Conservation (phyloP, 179 eudicot species). For the Silene noctiflora region DNA sequence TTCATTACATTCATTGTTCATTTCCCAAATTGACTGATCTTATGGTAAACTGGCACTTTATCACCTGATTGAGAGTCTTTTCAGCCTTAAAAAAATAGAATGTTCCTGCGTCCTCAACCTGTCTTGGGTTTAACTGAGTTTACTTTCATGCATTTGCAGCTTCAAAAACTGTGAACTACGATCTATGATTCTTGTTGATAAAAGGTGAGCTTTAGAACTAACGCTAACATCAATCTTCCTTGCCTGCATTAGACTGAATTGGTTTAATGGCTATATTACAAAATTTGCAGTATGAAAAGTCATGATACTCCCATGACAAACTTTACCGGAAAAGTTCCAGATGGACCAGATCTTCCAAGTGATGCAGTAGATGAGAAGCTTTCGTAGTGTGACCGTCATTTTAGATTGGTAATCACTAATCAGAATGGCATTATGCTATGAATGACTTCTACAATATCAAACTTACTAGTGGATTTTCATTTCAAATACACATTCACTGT, state of each 20-base stretch:
- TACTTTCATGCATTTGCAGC: conserved; percentile 29
- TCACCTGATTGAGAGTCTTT: not conserved
- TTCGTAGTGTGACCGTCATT: conserved; percentile 12
- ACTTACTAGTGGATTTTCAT: not conserved
- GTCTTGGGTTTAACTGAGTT: conserved; percentile 7
- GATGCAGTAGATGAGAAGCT: conserved; percentile 40
- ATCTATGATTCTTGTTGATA: conserved; percentile 42
- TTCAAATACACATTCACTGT: not conserved
- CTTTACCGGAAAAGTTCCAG: conserved; percentile 65
- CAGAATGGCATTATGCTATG: conserved; percentile 1
- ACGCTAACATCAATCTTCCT: not conserved
- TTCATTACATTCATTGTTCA: not conserved
- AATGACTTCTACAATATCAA: not conserved
- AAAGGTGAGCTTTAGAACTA: conserved; percentile 30
- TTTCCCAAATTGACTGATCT: not conserved
- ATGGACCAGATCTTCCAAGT: conserved; percentile 66
- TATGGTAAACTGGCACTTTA: not conserved
- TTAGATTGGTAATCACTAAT: conserved; percentile 3
- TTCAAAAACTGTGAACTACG: conserved; percentile 50
- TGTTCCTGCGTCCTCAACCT: not conserved
- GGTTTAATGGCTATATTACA: too few species aligned
- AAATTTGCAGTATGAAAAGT: conserved; percentile 48
- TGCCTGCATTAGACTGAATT: not conserved
- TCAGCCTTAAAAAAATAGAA: too few species aligned
- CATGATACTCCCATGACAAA: conserved; percentile 47